These are phyloP conservation scores for Phlyctochytrium bullatum DNA, from an alignment of 192 early-diverging fungal genomes.

Conservation along the genomic window DNA sequence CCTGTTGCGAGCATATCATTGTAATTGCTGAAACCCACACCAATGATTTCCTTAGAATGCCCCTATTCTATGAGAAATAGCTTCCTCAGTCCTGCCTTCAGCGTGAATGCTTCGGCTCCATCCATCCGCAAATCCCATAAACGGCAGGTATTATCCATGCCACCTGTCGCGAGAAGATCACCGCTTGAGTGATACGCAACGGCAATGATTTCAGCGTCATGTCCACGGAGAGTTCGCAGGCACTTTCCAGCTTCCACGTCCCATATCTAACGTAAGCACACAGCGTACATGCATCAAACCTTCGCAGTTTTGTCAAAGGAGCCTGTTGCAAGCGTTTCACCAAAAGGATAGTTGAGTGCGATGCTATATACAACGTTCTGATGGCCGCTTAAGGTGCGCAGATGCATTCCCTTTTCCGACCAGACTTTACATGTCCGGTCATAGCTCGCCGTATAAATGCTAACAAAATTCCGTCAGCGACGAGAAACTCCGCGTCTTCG, in stretches of 20 bases:
- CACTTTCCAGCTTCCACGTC: constrained; percentile 42
- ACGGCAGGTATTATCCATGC: constrained; percentile 49
- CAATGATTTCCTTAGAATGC: constrained; percentile 50
- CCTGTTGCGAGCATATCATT: constrained; percentile 45
- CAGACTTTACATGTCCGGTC: constrained; percentile 51
- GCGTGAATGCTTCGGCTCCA: constrained; percentile 31
- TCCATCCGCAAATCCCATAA: constrained; percentile 53
- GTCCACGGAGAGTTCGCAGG: constrained; percentile 46
- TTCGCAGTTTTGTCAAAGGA: constrained; percentile 55
- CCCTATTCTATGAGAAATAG: constrained; percentile 19
- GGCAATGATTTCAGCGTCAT: constrained; percentile 45
- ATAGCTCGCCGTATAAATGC: constrained; percentile 48
- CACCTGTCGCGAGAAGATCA: constrained; percentile 36
- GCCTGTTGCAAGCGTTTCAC: constrained; percentile 51
- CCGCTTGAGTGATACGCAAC: constrained; percentile 40
- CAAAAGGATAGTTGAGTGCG: constrained; percentile 51
- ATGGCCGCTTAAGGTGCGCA: constrained; percentile 44
- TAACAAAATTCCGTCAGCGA: no score
- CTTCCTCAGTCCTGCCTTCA: constrained; percentile 27
- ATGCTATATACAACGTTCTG: constrained; percentile 52
- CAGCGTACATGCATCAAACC: constrained; percentile 18
- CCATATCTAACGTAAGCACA: constrained; percentile 37
- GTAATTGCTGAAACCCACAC: constrained; percentile 23
- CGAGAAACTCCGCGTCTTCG: background rate
- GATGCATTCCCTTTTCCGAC: constrained; percentile 38